Evolutionary conservation across 768 basidiomycete species (phyloP), one percentile per base, ranked within the genome.

Genomic region (Tylopilus plumbeoviolaceoides): DNA sequence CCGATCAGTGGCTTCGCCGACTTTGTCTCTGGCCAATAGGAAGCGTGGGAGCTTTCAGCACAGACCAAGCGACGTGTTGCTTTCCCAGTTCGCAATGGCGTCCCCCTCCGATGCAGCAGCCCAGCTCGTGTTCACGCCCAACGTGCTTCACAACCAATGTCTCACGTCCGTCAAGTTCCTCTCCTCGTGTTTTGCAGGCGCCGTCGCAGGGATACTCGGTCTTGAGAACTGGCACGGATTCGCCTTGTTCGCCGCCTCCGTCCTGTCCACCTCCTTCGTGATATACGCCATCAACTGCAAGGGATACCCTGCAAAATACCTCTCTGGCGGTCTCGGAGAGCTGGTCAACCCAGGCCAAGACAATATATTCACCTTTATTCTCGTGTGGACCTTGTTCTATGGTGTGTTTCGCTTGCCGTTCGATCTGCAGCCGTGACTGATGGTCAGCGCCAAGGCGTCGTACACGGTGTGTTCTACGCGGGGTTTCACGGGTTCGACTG

Each of bases 361-460:
- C 70, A 94, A 92, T 58, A 73, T 86, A 17, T 91, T 92, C 63
- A 91, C 91, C 4, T 98, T 95, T 63, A 80, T 98, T 53, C 80
- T 97, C 27, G 86, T 89, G 20, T 98, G 94, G 94, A 98, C 94
- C 33, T 73, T 95, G 50, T 89, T 94, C 68, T 95, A 90, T 67
- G 94, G 90, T 91, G 61, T 54, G 87, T 72, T 14, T 21, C 30
- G 20, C 12, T 27, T 28, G 39, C 48, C 45, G 45, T n/a, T 27
- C 15, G 15, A 17, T 57, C 31, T 53, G 39, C 44, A 20, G 17
- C 8, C 4, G 35, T 46, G 25, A 53, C 44, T 48, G 50, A 55
- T 51, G 25, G 21, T 21, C 43, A 31, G 43, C 44, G 30, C 71
- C 7, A 42, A 67, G 79, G 77, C 15, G 70, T 81, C 48, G 75